Base-by-base conservation (phyloP, 2,329 filamentous ascomycete species). In the Talaromyces sp. region DNA sequence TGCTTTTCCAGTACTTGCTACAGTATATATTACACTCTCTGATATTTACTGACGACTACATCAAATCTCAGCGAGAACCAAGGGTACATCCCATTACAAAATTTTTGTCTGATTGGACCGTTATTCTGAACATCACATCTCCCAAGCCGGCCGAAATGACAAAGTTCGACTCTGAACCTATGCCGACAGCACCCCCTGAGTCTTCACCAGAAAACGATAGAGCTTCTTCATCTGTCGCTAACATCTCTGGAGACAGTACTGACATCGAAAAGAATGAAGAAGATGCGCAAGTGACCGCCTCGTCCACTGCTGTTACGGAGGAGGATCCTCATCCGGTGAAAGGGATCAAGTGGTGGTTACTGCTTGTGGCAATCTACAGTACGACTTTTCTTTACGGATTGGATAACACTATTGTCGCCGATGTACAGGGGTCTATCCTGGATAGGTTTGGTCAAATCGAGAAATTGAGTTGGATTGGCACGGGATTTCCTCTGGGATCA, bases 391-490 rank as follows among this genome's bases (percentile, higher is more conserved):
- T 76, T 29, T 77, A 71, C 60, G 71, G 71, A 6, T 67, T 78
- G 3, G 76, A 78, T 2, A 85, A 82, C 0, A 85, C 84, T 2
- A 84, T 85, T 7, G 74, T 81, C 27, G 78, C 84, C 5, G 82
- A 83, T 67, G 77, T 81, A 2, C 81, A 84, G 63, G 78, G 77
- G 1, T 71, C 74, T 7, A 78, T 83, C 10, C 70, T 81, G 13
- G 70, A 75, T 25, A 67, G 69, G 0, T 80, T 83, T 36, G 70
- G 74, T 17, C 67, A 77, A 31, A 19, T 54, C 4, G 29, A 29
- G 25, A 54, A 34, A 4, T 13, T 54, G 17, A 54, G 27, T 31
- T 54, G 49, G 27, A 54, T 54, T 54, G 29, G 49, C 34, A 31
- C 29, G 19, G 49, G 49, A 8, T 54, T 54, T 27, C 47, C 22